Base-by-base conservation (phyloP, 1,139 yeast species). In the Pichia sp. region DNA sequence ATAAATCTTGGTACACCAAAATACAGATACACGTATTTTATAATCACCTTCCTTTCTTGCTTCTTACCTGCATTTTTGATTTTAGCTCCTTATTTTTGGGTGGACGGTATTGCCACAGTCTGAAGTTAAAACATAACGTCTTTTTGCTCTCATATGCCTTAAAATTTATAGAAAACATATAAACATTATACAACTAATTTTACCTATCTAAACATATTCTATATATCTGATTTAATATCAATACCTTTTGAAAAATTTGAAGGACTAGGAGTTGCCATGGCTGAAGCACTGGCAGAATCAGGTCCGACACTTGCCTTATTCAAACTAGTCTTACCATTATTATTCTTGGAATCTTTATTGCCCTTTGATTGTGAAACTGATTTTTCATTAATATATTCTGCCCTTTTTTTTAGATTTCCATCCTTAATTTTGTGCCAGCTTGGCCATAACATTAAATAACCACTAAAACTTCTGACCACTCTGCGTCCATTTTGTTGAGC, bases 1-100 rank as follows among this genome's bases (percentile, higher is more conserved):
- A 67, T 67, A 49, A 66, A 65, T 0, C 55, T 80, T 20, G 37
- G 34, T 6, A 32, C 16, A 16, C 42, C 42, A 16, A 27, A 26
- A 6, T 34, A 39, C 27, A 39, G 42, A 20, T 39, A 39, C 32
- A 39, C 30, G 4, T 37, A 37, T 25, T 37, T 37, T 26, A n/a
- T n/a, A n/a, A n/a, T n/a, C n/a, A n/a, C n/a, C n/a, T n/a, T n/a
- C n/a, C n/a, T n/a, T n/a, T n/a, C n/a, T n/a, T n/a, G n/a, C n/a
- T n/a, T n/a, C n/a, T n/a, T n/a, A n/a, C n/a, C n/a, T n/a, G n/a
- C n/a, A n/a, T n/a, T n/a, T n/a, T n/a, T n/a, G n/a, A n/a, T n/a
- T n/a, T n/a, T n/a, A n/a, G n/a, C n/a, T n/a, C n/a, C n/a, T n/a
- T n/a, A n/a, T n/a, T n/a, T n/a, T n/a, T n/a, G n/a, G n/a, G n/a